Conservation (phyloP, 441 rosid species). For the Kokia cookei region DNA sequence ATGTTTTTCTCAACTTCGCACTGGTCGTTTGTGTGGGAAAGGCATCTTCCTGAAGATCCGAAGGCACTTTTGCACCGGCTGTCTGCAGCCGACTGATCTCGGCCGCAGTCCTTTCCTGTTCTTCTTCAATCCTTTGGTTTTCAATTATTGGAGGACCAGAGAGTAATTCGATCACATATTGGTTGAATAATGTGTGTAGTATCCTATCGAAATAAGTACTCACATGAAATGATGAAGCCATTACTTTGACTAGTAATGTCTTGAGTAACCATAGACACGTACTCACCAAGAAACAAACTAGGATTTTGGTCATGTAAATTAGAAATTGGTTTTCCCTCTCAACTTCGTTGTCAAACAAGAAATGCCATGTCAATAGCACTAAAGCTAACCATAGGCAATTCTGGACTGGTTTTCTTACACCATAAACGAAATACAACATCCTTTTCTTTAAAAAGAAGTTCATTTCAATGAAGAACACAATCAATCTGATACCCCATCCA, state of each 20-base stretch:
- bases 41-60: conserved; percentile 42
- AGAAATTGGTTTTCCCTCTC: conserved; percentile 28
- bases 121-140: conserved; percentile 33
- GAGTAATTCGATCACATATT: conserved; percentile 55
- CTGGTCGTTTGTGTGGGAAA: conserved; percentile 29
- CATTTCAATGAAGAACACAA: conserved; percentile 58
- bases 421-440: conserved; percentile 78
- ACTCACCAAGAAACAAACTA: conserved; percentile 50
- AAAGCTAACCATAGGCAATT: conserved; percentile 74
- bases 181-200: conserved; percentile 62
- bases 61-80: conserved; percentile 54
- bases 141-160: conserved; percentile 65
- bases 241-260: conserved; percentile 64
- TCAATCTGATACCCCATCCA: conserved; percentile 75
- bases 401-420: conserved; percentile 61
- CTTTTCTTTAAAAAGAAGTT: conserved; percentile 54
- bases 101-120: conserved; percentile 30
- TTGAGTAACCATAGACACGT: conserved; percentile 58
- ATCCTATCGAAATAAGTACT: conserved; percentile 74
- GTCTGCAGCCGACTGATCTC: conserved; percentile 51
- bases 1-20: conserved; percentile 20
- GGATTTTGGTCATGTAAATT: conserved; percentile 37
- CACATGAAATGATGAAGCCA: conserved; percentile 73
- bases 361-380: conserved; percentile 53
- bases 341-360: conserved; percentile 44